A percentile compares a stretch with the other conserved stretches of the same genome.
Conservation (phyloP, 257 asterid genomes). For the Primulina huaijiensis region DNA sequence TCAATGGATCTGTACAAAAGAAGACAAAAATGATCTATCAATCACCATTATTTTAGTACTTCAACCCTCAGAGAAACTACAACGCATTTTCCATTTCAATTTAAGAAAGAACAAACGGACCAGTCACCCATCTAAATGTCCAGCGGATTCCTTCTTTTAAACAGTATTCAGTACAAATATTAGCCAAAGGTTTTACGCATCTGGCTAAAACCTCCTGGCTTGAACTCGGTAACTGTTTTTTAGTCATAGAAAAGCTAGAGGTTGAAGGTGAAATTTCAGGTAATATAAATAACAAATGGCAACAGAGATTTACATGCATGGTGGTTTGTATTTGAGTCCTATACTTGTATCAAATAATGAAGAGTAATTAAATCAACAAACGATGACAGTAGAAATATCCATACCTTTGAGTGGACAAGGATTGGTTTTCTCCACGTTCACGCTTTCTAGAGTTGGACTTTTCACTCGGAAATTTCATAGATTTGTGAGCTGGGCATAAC, state of each 20-base stretch:
- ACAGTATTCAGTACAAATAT: no score
- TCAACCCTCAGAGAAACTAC: neutral
- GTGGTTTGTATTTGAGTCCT: neutral
- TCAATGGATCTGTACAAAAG: conserved; percentile 41
- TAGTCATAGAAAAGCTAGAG: no score
- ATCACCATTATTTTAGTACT: conserved; percentile 5
- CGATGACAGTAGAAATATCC: conserved; percentile 15
- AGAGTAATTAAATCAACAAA: neutral
- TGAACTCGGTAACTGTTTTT: no score
- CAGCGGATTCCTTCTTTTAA: no score
- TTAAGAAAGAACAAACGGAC: no score
- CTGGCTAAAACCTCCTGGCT: no score
- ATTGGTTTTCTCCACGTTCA: conserved; percentile 27
- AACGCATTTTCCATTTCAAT: no score
- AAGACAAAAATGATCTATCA: conserved; percentile 21
- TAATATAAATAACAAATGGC: no score
- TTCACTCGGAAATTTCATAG: conserved; percentile 68
- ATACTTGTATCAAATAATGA: conserved; percentile 4
- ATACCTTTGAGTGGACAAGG: conserved; percentile 43
- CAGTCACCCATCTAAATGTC: no score
- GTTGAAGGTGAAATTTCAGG: no score
- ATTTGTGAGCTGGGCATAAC: conserved; percentile 79
- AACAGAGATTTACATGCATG: no score
- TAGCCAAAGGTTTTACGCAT: no score
- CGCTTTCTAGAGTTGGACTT: conserved; percentile 43